These are phyloP conservation scores for Raphanus raphanistrum DNA, from an alignment of 345 rosid species.

Conservation along the genomic window DNA sequence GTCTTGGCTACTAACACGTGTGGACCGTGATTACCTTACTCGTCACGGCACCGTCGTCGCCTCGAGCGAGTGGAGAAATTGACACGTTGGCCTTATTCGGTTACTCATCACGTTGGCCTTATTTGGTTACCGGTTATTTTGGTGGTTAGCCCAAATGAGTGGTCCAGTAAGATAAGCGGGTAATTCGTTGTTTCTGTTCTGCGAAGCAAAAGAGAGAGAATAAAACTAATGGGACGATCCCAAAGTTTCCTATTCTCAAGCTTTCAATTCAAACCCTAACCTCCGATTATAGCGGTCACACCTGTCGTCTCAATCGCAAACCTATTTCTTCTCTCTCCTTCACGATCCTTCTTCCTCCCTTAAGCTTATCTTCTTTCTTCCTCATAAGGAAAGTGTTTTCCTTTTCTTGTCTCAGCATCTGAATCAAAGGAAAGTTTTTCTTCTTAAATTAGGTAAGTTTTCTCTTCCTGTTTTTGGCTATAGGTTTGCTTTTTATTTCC, in stretches of 20 bases:
- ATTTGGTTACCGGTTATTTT: slow-evolving; percentile 16
- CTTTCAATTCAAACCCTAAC: slow-evolving; percentile 33
- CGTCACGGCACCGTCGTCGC: background rate
- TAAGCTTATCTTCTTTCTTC: slow-evolving; percentile 38
- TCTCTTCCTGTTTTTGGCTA: slow-evolving; percentile 24
- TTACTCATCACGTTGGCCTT: slow-evolving; percentile 11
- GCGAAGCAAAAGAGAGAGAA: slow-evolving; percentile 14
- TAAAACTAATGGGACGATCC: background rate
- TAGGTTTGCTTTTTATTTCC: background rate
- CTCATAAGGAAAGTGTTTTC: slow-evolving; percentile 31
- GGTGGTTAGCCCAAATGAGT: slow-evolving; percentile 29
- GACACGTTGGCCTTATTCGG: slow-evolving; percentile 20
- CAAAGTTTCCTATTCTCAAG: slow-evolving; percentile 48
- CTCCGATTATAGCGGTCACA: slow-evolving; percentile 56
- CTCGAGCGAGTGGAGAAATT: background rate
- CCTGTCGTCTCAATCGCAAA: slow-evolving; percentile 46
- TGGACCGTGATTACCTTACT: slow-evolving; percentile 7
- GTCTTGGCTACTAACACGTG: slow-evolving; percentile 9
- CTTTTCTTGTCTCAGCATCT: background rate
- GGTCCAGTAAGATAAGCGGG: slow-evolving; percentile 30
- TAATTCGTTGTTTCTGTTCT: slow-evolving; percentile 34
- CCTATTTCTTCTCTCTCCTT: slow-evolving; percentile 45
- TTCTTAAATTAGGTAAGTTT: slow-evolving; percentile 24
- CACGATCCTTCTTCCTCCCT: slow-evolving; percentile 24
- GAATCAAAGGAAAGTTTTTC: slow-evolving; percentile 19